phyloP scores from a whole-genome alignment of 2,329 filamentous ascomycete genomes.

The Aspergillus sojae region DNA sequence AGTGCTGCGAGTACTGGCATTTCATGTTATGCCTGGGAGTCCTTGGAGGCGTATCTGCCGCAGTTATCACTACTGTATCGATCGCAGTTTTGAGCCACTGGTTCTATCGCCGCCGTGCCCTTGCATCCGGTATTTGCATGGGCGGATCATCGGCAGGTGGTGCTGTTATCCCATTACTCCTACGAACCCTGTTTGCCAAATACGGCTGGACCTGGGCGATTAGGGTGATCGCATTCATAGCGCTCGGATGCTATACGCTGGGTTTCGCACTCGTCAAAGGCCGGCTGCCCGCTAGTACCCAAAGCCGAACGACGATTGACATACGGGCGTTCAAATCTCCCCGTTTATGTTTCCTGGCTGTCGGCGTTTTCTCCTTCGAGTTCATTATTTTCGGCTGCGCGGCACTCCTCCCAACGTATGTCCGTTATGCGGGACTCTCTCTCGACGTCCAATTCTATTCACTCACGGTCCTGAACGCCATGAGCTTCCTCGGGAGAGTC shows the following conservation, averaged over 20 bases:
- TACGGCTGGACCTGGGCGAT: constrained; percentile 43
- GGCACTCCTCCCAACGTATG: constrained; percentile 51
- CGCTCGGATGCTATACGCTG: constrained; percentile 35
- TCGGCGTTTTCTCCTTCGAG: constrained; percentile 51
- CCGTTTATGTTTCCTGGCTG: constrained; percentile 46
- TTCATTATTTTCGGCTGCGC: constrained; percentile 54
- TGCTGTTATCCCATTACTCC: constrained; percentile 38
- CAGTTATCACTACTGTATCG: constrained; percentile 40
- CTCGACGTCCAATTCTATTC: constrained; percentile 47
- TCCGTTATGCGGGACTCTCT: constrained; percentile 41
- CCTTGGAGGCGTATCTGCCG: constrained; percentile 38
- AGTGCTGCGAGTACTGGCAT: constrained; percentile 53
- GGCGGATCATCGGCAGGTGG: constrained; percentile 43
- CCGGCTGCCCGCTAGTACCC: constrained; percentile 32
- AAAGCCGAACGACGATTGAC: constrained; percentile 39
- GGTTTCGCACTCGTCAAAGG: constrained; percentile 39
- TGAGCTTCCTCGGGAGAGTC: constrained; percentile 47
- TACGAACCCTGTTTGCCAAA: constrained; percentile 32
- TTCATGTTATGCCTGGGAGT: constrained; percentile 47
- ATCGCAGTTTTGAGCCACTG: constrained; percentile 45
- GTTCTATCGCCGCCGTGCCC: constrained; percentile 41
- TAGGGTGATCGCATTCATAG: constrained; percentile 40
- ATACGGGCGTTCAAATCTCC: constrained; percentile 45
- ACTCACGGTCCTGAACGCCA: constrained; percentile 49
- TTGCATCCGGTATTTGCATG: constrained; percentile 46